A percentile compares a stretch with the other conserved stretches of the same genome.
Conservation (phyloP, 306 rosid genomes). For the Medicago truncatula region DNA sequence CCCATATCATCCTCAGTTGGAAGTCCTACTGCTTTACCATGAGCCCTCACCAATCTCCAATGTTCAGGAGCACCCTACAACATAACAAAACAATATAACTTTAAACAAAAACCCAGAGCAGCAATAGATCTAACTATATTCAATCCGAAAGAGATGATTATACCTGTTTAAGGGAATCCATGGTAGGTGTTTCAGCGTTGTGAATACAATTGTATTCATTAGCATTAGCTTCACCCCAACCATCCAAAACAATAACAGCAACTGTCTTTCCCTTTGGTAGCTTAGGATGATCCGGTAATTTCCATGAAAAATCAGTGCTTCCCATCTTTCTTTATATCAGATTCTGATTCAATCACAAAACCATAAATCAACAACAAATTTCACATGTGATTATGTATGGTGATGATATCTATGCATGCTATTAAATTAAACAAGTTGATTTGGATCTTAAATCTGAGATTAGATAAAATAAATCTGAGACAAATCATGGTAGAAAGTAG, state of each 20-base stretch:
- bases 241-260: slow-evolving; percentile 85
- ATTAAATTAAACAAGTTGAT: background rate
- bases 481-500: background rate
- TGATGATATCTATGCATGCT: background rate
- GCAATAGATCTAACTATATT: slow-evolving; percentile 7
- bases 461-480: background rate
- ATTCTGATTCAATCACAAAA: slow-evolving; percentile 23
- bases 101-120: background rate
- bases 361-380: background rate
- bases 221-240: slow-evolving; percentile 93
- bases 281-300: slow-evolving; percentile 90
- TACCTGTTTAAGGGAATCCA: slow-evolving; percentile 86
- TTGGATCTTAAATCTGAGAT: background rate
- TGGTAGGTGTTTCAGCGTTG: slow-evolving; percentile 85
- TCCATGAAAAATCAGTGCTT: slow-evolving; percentile 71
- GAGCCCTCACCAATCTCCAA: slow-evolving; percentile 96
- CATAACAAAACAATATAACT: background rate
- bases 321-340: slow-evolving; percentile 57
- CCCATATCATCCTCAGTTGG: slow-evolving; percentile 99
- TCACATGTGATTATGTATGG: background rate
- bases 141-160: background rate
- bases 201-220: slow-evolving; percentile 86
- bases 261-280: slow-evolving; percentile 88
- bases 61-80: slow-evolving; percentile 79
- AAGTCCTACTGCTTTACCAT: slow-evolving; percentile 92